Evolutionary conservation across 148 eudicot species (phyloP).

Genomic region (Chenopodium formosanum): DNA sequence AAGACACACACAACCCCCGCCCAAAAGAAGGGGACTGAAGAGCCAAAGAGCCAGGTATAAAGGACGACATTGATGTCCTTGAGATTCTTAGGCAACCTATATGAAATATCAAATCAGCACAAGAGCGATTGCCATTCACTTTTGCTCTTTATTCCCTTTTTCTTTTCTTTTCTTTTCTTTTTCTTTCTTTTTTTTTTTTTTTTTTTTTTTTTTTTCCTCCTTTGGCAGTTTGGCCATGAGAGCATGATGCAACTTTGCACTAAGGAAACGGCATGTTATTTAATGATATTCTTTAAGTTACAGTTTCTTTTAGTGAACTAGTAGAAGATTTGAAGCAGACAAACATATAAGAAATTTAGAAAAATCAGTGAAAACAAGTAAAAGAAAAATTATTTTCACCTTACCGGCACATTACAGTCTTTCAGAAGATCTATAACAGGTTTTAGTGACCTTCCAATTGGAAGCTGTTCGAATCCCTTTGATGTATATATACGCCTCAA

Average conservation of each 20-base stretch:
- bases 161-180: too few species aligned
- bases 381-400: slow-evolving; percentile 10
- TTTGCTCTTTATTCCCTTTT: too few species aligned
- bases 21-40: background rate
- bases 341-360: background rate
- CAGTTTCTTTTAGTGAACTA: background rate
- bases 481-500: slow-evolving; percentile 31
- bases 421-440: slow-evolving; percentile 48
- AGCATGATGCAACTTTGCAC: background rate
- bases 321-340: background rate
- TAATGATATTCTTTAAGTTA: background rate
- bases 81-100: background rate
- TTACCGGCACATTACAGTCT: slow-evolving; percentile 76
- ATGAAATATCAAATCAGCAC: background rate
- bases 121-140: background rate
- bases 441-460: slow-evolving; percentile 53
- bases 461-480: slow-evolving; percentile 30
- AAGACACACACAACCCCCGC: background rate
- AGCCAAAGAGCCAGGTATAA: background rate
- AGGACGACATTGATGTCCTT: background rate
- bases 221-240: background rate
- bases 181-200: too few species aligned
- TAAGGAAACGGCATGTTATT: background rate
- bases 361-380: background rate
- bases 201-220: too few species aligned